phyloP scores from a whole-genome alignment of 2,329 filamentous ascomycete genomes.

The Cladosporium phlei region DNA sequence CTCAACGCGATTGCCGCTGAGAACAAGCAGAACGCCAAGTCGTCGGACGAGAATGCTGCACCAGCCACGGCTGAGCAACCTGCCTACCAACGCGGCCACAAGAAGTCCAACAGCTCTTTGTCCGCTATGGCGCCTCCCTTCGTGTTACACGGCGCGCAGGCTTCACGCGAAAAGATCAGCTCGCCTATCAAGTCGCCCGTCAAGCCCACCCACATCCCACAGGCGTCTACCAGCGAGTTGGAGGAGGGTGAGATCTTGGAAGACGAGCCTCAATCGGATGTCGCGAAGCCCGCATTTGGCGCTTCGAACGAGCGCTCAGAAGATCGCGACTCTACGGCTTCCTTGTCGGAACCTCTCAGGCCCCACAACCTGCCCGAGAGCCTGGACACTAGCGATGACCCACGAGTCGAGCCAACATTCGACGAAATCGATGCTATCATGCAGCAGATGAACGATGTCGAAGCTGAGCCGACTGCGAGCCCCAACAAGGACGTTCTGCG shows the following conservation, averaged over 20 bases:
- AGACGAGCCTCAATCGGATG: constrained; percentile 16
- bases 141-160: constrained; percentile 33
- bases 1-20: background rate
- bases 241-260: constrained; percentile 31
- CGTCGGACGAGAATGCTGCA: background rate
- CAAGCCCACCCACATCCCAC: constrained; percentile 1
- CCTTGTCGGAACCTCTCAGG: constrained; percentile 14
- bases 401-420: constrained; percentile 49
- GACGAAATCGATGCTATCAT: constrained; percentile 92
- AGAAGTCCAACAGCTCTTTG: constrained; percentile 45
- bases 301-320: background rate
- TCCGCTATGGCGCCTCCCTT: constrained; percentile 71
- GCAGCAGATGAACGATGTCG: constrained; percentile 67
- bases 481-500: constrained; percentile 13
- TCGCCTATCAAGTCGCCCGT: constrained; percentile 10
- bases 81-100: constrained; percentile 7
- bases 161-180: constrained; percentile 1
- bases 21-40: too few species aligned
- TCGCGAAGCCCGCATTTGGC: background rate
- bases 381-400: constrained; percentile 15
- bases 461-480: constrained; percentile 28
- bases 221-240: constrained; percentile 28
- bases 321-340: constrained; percentile 4
- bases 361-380: constrained; percentile 17
- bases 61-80: background rate